Percentiles rank a stretch among this genome's conserved stretches.
These are phyloP conservation scores for Cytidiella melzeri DNA, from an alignment of 768 basidiomycete species.

Conservation along the genomic window DNA sequence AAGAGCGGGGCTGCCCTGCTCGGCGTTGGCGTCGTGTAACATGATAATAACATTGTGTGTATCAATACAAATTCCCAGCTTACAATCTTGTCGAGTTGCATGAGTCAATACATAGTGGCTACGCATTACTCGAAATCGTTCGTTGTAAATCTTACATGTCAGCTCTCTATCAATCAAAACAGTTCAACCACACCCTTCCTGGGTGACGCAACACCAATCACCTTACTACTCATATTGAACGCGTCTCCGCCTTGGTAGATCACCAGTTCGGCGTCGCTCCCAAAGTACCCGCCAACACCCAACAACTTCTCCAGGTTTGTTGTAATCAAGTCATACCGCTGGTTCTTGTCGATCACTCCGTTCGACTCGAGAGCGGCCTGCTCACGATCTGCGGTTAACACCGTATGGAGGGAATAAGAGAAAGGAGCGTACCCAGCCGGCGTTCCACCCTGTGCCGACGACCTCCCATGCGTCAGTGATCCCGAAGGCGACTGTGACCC, in stretches of 20 bases:
- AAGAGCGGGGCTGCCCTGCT: slow-evolving; percentile 60
- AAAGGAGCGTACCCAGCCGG: slow-evolving; percentile 29
- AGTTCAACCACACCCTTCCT: slow-evolving; percentile 24
- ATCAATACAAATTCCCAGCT: no score
- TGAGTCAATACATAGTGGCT: neutral
- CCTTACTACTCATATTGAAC: slow-evolving; percentile 26
- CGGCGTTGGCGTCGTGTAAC: slow-evolving; percentile 45
- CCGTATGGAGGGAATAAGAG: neutral
- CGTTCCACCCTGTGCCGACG: slow-evolving; percentile 31
- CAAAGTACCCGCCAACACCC: slow-evolving; percentile 35
- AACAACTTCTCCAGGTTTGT: slow-evolving; percentile 39
- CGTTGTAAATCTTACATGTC: neutral
- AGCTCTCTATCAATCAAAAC: slow-evolving; percentile 16
- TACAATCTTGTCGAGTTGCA: neutral
- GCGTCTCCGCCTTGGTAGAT: slow-evolving; percentile 26
- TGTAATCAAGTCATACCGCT: slow-evolving; percentile 32
- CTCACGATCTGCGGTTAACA: neutral
- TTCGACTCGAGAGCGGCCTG: slow-evolving; percentile 36
- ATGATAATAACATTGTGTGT: no score
- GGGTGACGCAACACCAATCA: slow-evolving; percentile 24
- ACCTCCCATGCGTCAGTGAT: slow-evolving; percentile 29
- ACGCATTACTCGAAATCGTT: neutral
- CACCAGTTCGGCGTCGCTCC: slow-evolving; percentile 26
- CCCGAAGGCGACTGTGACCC: slow-evolving; percentile 61
- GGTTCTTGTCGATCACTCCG: slow-evolving; percentile 29